A percentile compares a stretch with the other conserved stretches of the same genome.
These are phyloP conservation scores for Lecanicillium sp. DNA, from an alignment of 2,329 filamentous ascomycete genomes.

Conservation along the genomic window DNA sequence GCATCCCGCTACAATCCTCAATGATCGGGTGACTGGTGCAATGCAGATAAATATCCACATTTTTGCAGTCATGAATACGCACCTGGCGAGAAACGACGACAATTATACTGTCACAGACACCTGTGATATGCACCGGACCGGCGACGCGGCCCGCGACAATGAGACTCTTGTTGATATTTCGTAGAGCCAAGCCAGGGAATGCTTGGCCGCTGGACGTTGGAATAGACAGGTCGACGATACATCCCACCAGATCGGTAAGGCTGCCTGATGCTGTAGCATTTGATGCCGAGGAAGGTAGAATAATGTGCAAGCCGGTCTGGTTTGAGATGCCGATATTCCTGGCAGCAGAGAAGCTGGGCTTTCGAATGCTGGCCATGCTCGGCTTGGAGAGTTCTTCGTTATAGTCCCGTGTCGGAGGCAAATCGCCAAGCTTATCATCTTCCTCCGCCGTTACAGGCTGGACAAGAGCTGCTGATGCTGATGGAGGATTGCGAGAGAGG, in stretches of 20 bases:
- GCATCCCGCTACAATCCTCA: conserved; percentile 72
- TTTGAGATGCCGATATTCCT: conserved; percentile 56
- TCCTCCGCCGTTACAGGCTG: conserved; percentile 11
- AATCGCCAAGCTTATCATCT: conserved; percentile 13
- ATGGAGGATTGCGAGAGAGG: conserved; percentile 20
- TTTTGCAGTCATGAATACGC: conserved; percentile 77
- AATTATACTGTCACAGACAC: conserved; percentile 61
- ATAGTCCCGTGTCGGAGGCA: conserved; percentile 32
- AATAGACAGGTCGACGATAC: conserved; percentile 73
- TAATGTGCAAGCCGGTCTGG: conserved; percentile 64
- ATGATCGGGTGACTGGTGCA: conserved; percentile 85
- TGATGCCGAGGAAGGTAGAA: conserved; percentile 62
- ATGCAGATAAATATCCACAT: conserved; percentile 77
- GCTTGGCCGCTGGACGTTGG: conserved; percentile 48
- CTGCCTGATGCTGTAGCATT: conserved; percentile 66
- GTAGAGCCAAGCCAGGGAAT: conserved; percentile 62
- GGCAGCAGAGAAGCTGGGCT: conserved; percentile 55
- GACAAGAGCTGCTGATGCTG: conserved; percentile 4
- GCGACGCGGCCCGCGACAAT: conserved; percentile 70
- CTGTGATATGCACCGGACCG: conserved; percentile 78
- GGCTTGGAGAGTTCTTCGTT: conserved; percentile 45
- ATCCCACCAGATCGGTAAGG: conserved; percentile 59
- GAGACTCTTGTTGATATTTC: conserved; percentile 60
- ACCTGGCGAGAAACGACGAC: conserved; percentile 81
- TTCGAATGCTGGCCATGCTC: conserved; percentile 36